Evolutionary conservation across 2,329 filamentous ascomycete species (phyloP), one percentile per base, ranked within the genome.

Genomic region (Paecilomyces fulvus): DNA sequence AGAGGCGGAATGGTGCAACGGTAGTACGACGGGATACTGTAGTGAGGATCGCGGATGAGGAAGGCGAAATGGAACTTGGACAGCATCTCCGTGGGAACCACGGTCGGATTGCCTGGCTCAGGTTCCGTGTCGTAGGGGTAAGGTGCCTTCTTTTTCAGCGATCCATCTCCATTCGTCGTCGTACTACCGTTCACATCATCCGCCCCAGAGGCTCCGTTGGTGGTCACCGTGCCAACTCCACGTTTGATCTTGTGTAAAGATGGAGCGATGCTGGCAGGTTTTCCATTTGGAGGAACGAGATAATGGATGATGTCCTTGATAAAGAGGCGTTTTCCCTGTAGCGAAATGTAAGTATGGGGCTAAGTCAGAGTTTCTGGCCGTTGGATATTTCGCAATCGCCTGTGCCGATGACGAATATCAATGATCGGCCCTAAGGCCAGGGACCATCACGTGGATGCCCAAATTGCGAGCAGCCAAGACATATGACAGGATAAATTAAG

Each of bases 271-370:
- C 78, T 79, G 53, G 89, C 83, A 12, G 82, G 79, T 65, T 87
- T 82, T 51, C 81, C 79, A 60, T 88, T 78, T 3, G 90, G 89
- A 4, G 91, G 88, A 61, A 95, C 80, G 62, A 96, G 80, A 73
- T 97, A 97, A 75, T 96, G 88, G 56, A 89, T 87, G 77, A 97
- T 99, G 73, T 97, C 94, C 75, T 99, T 99, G 82, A 99, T 94
- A 77, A 97, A 96, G 65, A 95, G 78, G 64, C 92, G 89, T 78
- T 95, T 96, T 66, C 86, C 88, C 89, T 95, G 60, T 64, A 68
- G 52, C 65, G 56, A 68, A 63, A 69, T 28, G 73, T 80, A 72
- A 77, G 74, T 71, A 72, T 67, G 57, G 60, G 58, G 55, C 55
- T 17, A 14, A 43, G 33, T 43, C 33, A 17, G 17, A 43, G 33